Conservation (phyloP, 495 filamentous ascomycete species). For the Neurospora tetraspora region DNA sequence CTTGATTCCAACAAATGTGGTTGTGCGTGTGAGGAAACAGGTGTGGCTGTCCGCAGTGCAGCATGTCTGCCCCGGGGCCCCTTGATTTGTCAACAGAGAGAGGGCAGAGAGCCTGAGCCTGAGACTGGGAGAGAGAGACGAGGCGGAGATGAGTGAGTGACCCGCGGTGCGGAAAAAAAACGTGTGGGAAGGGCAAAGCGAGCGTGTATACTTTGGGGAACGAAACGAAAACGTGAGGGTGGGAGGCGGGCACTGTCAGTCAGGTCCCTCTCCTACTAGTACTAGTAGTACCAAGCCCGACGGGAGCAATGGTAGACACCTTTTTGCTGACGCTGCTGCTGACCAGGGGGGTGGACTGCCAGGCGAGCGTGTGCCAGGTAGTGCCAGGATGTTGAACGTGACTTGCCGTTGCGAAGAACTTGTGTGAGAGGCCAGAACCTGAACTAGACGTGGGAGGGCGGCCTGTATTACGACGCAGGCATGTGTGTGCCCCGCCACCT, state of each 20-base stretch:
- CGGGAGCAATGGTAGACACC: not conserved
- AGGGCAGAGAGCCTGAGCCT: not conserved
- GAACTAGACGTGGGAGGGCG: not conserved
- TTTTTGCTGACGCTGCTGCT: not conserved
- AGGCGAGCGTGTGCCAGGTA: not conserved
- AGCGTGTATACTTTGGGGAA: not conserved
- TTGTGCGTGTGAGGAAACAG: not conserved
- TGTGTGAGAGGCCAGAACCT: not conserved
- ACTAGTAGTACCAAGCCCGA: not conserved
- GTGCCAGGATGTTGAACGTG: not conserved
- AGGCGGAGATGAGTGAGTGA: not conserved
- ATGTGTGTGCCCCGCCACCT: not conserved
- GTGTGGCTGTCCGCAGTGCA: not conserved
- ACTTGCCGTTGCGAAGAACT: not conserved
- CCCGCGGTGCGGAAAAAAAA: not conserved
- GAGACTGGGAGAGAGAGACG: not conserved
- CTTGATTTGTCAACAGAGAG: not conserved
- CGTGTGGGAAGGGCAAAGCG: not conserved
- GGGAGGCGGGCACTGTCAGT: not conserved
- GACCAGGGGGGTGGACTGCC: not conserved
- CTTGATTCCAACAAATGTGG: not conserved
- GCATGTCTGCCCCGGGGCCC: not conserved
- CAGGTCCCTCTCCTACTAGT: not conserved
- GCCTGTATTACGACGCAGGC: not conserved
- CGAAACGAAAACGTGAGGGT: not conserved